These are phyloP conservation scores for Exophiala spinifera DNA, from an alignment of 2,329 filamentous ascomycete species.

Conservation along the genomic window DNA sequence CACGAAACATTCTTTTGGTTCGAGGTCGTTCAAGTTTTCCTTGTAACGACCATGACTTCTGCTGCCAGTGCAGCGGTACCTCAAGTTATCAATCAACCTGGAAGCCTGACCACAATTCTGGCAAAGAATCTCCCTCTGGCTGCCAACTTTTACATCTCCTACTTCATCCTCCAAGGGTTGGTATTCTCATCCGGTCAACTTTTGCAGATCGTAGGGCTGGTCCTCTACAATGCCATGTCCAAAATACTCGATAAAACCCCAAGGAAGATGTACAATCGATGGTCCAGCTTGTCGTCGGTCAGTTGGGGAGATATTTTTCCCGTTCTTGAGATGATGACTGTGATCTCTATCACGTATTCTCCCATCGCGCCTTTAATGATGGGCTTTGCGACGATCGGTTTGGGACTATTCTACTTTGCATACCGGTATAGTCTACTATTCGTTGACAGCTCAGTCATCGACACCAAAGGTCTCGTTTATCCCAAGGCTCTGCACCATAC, in stretches of 20 bases:
- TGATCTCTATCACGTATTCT: slow-evolving; percentile 73
- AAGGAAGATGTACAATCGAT: slow-evolving; percentile 73
- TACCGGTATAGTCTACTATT: slow-evolving; percentile 91
- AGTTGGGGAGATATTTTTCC: slow-evolving; percentile 84
- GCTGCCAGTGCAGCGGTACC: slow-evolving; percentile 69
- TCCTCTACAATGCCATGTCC: slow-evolving; percentile 71
- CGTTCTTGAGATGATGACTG: slow-evolving; percentile 56
- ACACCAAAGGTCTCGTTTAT: slow-evolving; percentile 85
- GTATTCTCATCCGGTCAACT: slow-evolving; percentile 72
- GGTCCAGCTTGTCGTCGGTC: slow-evolving; percentile 68
- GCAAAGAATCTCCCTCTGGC: slow-evolving; percentile 73
- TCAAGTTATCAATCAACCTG: slow-evolving; percentile 62
- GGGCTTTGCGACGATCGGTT: slow-evolving; percentile 73
- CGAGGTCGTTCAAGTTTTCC: slow-evolving; percentile 80
- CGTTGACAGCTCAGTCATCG: slow-evolving; percentile 75
- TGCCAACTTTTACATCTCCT: slow-evolving; percentile 93
- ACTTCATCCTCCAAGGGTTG: slow-evolving; percentile 89
- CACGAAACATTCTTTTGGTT: slow-evolving; percentile 84
- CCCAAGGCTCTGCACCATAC: slow-evolving; percentile 84
- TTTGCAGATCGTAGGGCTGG: slow-evolving; percentile 69
- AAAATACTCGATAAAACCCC: slow-evolving; percentile 74
- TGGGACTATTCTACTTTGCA: slow-evolving; percentile 78
- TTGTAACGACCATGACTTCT: slow-evolving; percentile 79
- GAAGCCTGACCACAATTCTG: slow-evolving; percentile 60
- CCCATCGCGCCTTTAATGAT: slow-evolving; percentile 83